Evolutionary conservation across 495 filamentous ascomycete species (phyloP).

Genomic region (Melanomma pulvis-pyrius): DNA sequence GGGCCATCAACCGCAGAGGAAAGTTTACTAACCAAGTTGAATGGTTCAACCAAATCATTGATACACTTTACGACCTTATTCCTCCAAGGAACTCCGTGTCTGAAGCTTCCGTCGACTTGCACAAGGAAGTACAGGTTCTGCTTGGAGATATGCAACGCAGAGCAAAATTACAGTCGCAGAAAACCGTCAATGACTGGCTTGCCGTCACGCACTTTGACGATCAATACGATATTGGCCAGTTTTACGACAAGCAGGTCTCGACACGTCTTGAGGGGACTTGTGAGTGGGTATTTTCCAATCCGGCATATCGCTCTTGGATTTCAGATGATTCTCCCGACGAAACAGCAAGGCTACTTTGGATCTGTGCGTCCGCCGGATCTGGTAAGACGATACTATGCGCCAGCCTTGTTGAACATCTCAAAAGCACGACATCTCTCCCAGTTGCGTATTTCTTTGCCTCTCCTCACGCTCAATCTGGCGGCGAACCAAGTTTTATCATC

Average conservation of each 20-base stretch:
- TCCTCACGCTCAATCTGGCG: not conserved
- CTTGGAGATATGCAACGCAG: not conserved
- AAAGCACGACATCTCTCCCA: not conserved
- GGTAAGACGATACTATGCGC: constrained; percentile 1
- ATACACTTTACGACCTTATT: not conserved
- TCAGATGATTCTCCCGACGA: not conserved
- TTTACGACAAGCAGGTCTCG: not conserved
- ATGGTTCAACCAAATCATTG: not conserved
- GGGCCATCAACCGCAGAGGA: not conserved
- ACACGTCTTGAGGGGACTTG: not conserved
- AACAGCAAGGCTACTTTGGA: not conserved
- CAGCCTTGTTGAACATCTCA: not conserved
- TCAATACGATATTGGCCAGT: not conserved
- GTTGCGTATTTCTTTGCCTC: not conserved
- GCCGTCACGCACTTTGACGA: not conserved
- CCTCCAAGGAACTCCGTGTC: not conserved
- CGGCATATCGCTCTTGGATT: not conserved
- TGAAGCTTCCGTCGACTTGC: not conserved
- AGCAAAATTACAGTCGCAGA: not conserved
- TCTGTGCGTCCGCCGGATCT: not conserved
- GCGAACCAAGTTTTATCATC: not conserved
- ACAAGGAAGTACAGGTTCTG: not conserved
- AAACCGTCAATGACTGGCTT: not conserved
- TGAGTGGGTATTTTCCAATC: not conserved
- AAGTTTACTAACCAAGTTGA: not conserved